A percentile compares a stretch with the other conserved stretches of the same genome.
phyloP scores from a whole-genome alignment of 306 rosid species.

The Fragaria nilgerrensis region DNA sequence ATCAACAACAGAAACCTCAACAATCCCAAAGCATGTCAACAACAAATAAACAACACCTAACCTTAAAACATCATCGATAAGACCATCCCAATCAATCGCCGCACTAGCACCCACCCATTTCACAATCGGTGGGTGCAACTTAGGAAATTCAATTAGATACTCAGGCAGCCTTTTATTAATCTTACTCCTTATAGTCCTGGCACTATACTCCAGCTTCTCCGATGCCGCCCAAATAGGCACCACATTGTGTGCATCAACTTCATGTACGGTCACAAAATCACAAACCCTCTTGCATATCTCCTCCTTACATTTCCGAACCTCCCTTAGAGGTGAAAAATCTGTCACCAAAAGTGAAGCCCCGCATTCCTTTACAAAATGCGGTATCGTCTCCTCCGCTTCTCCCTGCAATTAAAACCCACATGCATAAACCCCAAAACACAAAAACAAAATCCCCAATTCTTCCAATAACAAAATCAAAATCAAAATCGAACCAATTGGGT shows the following conservation, averaged over 20 bases:
- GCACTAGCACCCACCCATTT: slow-evolving; percentile 47
- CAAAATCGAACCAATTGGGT: neutral
- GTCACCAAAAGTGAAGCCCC: slow-evolving; percentile 85
- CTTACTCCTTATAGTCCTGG: slow-evolving; percentile 77
- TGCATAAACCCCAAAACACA: neutral
- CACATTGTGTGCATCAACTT: slow-evolving; percentile 89
- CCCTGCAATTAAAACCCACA: slow-evolving; percentile 44
- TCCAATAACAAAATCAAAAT: neutral
- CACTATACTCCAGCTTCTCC: slow-evolving; percentile 86
- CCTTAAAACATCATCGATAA: slow-evolving; percentile 70
- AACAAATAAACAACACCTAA: slow-evolving; percentile 24
- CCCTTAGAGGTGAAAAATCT: slow-evolving; percentile 79
- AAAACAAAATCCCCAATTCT: neutral
- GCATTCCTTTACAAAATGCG: slow-evolving; percentile 65
- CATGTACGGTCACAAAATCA: slow-evolving; percentile 61
- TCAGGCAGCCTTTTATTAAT: slow-evolving; percentile 76
- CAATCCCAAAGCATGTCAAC: slow-evolving; percentile 3
- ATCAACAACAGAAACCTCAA: slow-evolving; percentile 19
- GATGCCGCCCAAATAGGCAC: slow-evolving; percentile 90
- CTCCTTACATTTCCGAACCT: slow-evolving; percentile 62
- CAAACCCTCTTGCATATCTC: slow-evolving; percentile 68
- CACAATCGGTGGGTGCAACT: slow-evolving; percentile 40
- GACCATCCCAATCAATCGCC: slow-evolving; percentile 59
- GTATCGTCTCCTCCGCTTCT: slow-evolving; percentile 74
- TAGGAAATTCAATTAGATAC: slow-evolving; percentile 73